Base-by-base conservation (phyloP, 352 stramenopile species). In the Phytophthora fragariaefolia region DNA sequence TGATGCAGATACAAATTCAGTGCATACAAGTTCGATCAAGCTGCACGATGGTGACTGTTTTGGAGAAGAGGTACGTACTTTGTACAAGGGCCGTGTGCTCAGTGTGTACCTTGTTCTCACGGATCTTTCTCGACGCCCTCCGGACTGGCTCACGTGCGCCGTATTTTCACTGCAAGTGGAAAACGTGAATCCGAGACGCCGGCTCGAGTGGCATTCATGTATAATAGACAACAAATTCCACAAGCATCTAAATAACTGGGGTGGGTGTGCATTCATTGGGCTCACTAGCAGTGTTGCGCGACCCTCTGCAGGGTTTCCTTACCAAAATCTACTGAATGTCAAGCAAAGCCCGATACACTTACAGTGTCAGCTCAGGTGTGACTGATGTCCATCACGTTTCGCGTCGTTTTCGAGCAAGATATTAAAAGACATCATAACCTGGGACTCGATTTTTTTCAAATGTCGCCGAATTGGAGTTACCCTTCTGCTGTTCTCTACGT, bases 221-320 rank as follows among this genome's bases (percentile, higher is more conserved):
- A 67, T 95, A 8, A 76, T 77, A 10, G 86, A 95, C 74, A 95
- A 93, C 77, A 92, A 92, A 58, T 95, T 95, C 47, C 74, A 91
- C 71, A 67, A 51, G 17, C 56, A 85, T 32, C 73, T 95, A 18
- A 89, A 89, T 71, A 93, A 93, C 62, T 95, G 87, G n/a, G n/a
- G n/a, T n/a, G 85, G 85, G 83, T 27, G 86, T 95, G 23, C 87
- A 95, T 51, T 92, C 85, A 18, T 74, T 93, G 3, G 83, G 85
- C 4, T 73, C 79, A 6, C 74, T 93, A 13, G 66, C 69, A 20
- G 79, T 71, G 57, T 71, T 95, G 23, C 78, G 72, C 18, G 75
- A 90, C 66, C 79, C 79, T 23, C 63, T 72, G 26, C 83, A 76
- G 32, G 85, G 84, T 9, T 93, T 82, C 28, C 55, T 93, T 12